phyloP scores from a whole-genome alignment of 345 rosid species.

The Eutrema japonicum region DNA sequence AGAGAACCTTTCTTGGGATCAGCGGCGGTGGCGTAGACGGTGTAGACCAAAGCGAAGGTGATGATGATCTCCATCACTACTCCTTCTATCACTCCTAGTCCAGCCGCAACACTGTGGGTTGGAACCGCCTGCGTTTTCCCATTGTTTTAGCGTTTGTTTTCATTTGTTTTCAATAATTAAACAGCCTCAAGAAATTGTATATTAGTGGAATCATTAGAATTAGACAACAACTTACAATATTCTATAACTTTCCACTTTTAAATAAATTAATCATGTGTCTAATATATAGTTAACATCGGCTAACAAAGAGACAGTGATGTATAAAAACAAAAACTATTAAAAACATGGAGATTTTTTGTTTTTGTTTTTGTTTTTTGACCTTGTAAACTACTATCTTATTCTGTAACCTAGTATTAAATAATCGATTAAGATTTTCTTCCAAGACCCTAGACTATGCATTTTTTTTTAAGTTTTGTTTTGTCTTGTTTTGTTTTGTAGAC shows the following conservation, averaged over 20 bases:
- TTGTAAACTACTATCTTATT: background rate
- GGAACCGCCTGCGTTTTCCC: conserved; percentile 63
- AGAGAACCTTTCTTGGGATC: conserved; percentile 94
- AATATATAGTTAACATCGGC: conserved; percentile 1
- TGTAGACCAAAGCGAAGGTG: conserved; percentile 92
- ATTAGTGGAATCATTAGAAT: conserved; percentile 9
- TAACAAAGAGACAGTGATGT: background rate
- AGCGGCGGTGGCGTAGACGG: conserved; percentile 92
- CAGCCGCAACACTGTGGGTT: conserved; percentile 74
- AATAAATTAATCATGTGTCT: background rate
- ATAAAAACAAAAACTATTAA: conserved; percentile 7
- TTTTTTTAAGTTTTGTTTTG: background rate
- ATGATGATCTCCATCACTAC: conserved; percentile 89
- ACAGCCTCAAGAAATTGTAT: background rate
- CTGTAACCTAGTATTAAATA: background rate
- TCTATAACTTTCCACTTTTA: background rate
- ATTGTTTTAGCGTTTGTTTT: conserved; percentile 21
- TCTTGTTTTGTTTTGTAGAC: background rate
- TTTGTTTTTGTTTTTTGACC: background rate
- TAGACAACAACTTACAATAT: background rate
- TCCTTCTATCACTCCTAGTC: conserved; percentile 78
- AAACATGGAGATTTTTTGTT: conserved; percentile 15
- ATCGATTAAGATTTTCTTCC: conserved; percentile 12
- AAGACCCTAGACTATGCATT: background rate
- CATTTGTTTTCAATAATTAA: background rate